Evolutionary conservation across 1,284 basidiomycete genomes (phyloP).

Genomic region (Blastosporella zonata): DNA sequence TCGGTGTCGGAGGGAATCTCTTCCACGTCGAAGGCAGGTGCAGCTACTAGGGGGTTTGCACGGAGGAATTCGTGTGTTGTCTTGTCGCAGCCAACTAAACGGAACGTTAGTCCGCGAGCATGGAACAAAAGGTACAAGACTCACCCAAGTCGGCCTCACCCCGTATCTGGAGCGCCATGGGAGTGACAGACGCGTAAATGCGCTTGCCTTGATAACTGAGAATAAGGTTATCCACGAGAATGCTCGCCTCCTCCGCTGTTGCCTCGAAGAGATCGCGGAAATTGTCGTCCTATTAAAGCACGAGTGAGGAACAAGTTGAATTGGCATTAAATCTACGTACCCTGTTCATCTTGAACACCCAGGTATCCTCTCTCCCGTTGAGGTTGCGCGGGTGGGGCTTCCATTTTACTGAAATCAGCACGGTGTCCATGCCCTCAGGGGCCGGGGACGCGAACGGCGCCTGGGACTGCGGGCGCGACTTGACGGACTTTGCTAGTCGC

Average conservation of each 20-base stretch:
- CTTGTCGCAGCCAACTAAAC: constrained; percentile 61
- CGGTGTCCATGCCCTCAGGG: constrained; percentile 35
- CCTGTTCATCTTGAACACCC: constrained; percentile 54
- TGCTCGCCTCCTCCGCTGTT: constrained; percentile 54
- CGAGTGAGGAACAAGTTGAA: not conserved
- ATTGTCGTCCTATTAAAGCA: constrained; percentile 48
- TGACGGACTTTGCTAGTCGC: constrained; percentile 44
- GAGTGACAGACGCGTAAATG: constrained; percentile 65
- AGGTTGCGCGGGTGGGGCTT: constrained; percentile 55
- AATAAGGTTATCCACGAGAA: constrained; percentile 49
- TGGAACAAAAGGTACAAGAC: constrained; percentile 22
- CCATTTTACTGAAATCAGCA: constrained; percentile 59
- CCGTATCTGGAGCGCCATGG: constrained; percentile 63
- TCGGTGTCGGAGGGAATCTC: constrained; percentile 17
- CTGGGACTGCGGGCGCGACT: constrained; percentile 23
- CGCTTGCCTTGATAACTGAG: constrained; percentile 57
- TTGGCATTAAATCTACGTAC: constrained; percentile 36
- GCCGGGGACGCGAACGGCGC: constrained; percentile 23
- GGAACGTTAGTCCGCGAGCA: constrained; percentile 5
- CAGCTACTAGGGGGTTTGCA: constrained; percentile 27
- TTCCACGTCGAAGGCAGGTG: constrained; percentile 16
- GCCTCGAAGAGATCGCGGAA: constrained; percentile 61
- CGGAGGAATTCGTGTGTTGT: constrained; percentile 60
- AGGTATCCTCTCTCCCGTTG: constrained; percentile 36
- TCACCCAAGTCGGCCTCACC: constrained; percentile 61